phyloP scores from a whole-genome alignment of 352 stramenopile genomes.

The Phytopythium vexans region DNA sequence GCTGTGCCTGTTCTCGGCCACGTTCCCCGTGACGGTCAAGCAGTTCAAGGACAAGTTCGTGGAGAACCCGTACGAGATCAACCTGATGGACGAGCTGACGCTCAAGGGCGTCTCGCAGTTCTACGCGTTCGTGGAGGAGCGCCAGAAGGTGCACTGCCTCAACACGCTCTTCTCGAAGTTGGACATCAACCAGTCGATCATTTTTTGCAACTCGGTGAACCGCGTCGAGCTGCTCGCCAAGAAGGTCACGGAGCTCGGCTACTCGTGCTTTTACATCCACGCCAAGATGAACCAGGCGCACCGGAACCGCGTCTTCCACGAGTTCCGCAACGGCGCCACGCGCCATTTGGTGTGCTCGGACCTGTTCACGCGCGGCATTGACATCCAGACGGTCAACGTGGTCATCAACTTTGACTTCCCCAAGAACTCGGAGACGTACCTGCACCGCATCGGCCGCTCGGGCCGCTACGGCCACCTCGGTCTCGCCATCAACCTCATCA shows the following conservation, averaged over 20 bases:
- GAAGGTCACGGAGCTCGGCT: conserved; percentile 99
- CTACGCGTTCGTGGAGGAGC: conserved; percentile 99
- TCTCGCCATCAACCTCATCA: conserved; percentile 99
- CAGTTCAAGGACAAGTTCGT: conserved; percentile 99
- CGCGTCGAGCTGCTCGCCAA: conserved; percentile 98
- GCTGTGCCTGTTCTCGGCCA: conserved; percentile 99
- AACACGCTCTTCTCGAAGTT: conserved; percentile 99
- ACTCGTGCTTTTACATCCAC: conserved; percentile 99
- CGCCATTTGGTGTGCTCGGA: conserved; percentile 98
- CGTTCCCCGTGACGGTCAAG: conserved; percentile 99
- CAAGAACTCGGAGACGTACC: conserved; percentile 99
- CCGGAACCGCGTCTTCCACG: conserved; percentile 99
- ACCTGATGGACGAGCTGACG: conserved; percentile 99
- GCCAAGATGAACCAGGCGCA: conserved; percentile 99
- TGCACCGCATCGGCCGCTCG: conserved; percentile 98
- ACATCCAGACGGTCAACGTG: conserved; percentile 99
- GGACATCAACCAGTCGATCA: conserved; percentile 99
- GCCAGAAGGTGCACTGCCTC: conserved; percentile 99
- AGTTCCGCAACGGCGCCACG: conserved; percentile 98
- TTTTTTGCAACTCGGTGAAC: conserved; percentile 99
- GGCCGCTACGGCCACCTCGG: conserved; percentile 98
- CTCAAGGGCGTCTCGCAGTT: conserved; percentile 99
- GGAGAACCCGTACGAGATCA: conserved; percentile 98
- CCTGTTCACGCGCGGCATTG: conserved; percentile 99
- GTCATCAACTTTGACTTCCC: conserved; percentile 99